Base-by-base conservation (phyloP, 2,329 filamentous ascomycete genomes). In the Balansia obtecta region DNA sequence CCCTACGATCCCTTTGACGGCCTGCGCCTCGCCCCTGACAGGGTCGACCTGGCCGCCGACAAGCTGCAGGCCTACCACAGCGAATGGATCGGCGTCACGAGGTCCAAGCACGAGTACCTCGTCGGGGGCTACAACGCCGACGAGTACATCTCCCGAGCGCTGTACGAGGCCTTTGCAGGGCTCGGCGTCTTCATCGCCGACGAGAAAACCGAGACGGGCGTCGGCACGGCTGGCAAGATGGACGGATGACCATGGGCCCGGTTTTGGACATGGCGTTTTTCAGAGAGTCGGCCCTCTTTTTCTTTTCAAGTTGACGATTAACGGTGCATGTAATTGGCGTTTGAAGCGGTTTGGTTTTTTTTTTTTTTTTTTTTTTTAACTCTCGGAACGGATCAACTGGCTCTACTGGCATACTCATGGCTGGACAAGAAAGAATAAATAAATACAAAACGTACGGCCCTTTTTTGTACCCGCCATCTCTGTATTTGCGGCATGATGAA, bases 1-100 rank as follows among this genome's bases (percentile, higher is more conserved):
- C 83, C 88, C 0, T 96, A 95, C 68, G 89, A 96, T 69, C 86
- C 91, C 0, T 95, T 93, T 63, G 88, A 82, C 39, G 93, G 88
- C 1, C 69, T 90, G 54, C 69, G 77, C 45, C 77, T 90, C 48
- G 73, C 74, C 22, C 79, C 81, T 20, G 74, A 84, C 57, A 84
- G 90, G 58, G 91, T 88, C 61, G 71, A 76, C 10, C 61, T 94
- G 30, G 55, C 60, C 0, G 48, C 60, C 0, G 65, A 65, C 5
- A 59, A 58, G 38, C 78, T 82, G 55, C 75, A 79, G 46, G 71
- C 75, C 41, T 95, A 96, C 65, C 78, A 82, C 41, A 88, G 86
- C 62, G 78, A 84, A 45, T 88, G 83, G 74, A 71, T 94, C 49
- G 82, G 85, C 43, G 72, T 72, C 22, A 77, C 82, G 33, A 78